Percentiles rank a stretch among this genome's conserved stretches.
Conservation (phyloP, 2,329 filamentous ascomycete species). For the Curvularia eragrostidis region DNA sequence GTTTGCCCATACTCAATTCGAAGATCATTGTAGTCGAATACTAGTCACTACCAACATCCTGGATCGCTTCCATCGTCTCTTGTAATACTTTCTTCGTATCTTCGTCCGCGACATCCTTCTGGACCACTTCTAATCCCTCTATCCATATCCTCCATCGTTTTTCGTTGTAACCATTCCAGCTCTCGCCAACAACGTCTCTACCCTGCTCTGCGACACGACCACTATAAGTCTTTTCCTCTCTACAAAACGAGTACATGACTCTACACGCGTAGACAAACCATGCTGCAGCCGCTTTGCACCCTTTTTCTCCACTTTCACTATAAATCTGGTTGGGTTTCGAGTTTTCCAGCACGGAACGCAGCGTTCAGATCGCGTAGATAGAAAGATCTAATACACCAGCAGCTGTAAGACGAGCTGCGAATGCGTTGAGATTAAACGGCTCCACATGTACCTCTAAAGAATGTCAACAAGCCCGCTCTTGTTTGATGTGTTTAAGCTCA, state of each 20-base stretch:
- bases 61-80: slow-evolving; percentile 27
- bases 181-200: not conserved
- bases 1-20: too few species aligned
- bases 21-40: too few species aligned
- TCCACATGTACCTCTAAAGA: not conserved
- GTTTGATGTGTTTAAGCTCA: not conserved
- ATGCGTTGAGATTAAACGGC: not conserved
- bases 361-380: slow-evolving; percentile 1
- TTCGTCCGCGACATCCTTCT: not conserved
- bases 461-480: not conserved
- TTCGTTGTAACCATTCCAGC: slow-evolving; percentile 3
- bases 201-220: slow-evolving; percentile 1
- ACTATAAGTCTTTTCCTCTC: not conserved
- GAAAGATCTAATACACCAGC: slow-evolving; percentile 2
- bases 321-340: not conserved
- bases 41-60: slow-evolving; percentile 27
- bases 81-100: not conserved
- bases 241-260: not conserved
- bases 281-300: slow-evolving; percentile 3
- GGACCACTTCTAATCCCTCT: not conserved
- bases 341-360: slow-evolving; percentile 1
- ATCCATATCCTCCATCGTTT: not conserved
- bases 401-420: slow-evolving; percentile 1
- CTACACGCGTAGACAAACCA: slow-evolving; percentile 3
- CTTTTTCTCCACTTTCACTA: not conserved